Base-by-base conservation (phyloP, 1,139 yeast genomes). In the Hanseniaspora uvarum region DNA sequence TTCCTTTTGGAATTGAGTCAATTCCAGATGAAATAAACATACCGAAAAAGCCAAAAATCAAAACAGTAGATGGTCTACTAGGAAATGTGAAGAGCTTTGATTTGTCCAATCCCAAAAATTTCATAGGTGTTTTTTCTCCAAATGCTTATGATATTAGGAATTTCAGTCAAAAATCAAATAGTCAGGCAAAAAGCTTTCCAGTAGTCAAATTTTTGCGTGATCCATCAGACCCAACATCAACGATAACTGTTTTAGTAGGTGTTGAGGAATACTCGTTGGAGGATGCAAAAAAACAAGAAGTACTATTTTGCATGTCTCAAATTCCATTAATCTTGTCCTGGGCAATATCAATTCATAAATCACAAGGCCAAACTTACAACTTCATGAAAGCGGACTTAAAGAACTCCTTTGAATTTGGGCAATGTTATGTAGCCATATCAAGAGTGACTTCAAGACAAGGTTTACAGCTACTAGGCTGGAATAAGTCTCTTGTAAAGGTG, bases 321-420 rank as follows among this genome's bases (percentile, higher is more conserved):
- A 64, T 92, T 2, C 99, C 99, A 0, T 70, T 92, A 52, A 83
- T 88, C 61, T 71, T 89, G 18, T 95, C 98, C 0, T 92, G 97
- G 96, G 89, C 98, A 0, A 69, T 92, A 43, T 87, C 96, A 0
- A 89, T 92, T 49, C 99, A 92, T 65, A 92, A 92, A 68, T 83
- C 96, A 0, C 98, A 92, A 65, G 98, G 98, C 1, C 98, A 94
- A 66, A 89, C 98, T 0, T 70, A 92, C 49, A 83, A 86, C 2
- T 77, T 79, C 59, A 95, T 88, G 1, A 79, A 79, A 60, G 95
- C 92, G 5, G 95, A 94, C 66, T 72, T 92, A 58, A 72, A 76
- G 38, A 72, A 75, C 56, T 81, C 85, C 0, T 92, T 92, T 68
- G 98, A 89, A 64, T 83, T 80, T 58, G 98, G 98, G 0, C 98